Base-by-base conservation (phyloP, 768 basidiomycete genomes). In the Boletus bicolor region DNA sequence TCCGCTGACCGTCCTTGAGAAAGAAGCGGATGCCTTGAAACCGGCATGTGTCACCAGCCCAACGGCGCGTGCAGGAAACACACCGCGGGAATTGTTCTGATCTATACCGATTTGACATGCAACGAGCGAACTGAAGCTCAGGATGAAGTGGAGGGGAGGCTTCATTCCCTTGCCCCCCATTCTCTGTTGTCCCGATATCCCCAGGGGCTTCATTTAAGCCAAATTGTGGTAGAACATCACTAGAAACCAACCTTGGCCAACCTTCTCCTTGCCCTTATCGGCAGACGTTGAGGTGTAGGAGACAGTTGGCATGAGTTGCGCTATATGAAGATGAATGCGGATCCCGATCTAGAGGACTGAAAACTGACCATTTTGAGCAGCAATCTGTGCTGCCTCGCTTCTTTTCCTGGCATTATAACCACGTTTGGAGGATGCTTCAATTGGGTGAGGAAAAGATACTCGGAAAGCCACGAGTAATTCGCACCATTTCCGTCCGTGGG, bases 11-110 rank as follows among this genome's bases (percentile, higher is more conserved):
- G 56, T 89, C 83, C 58, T 86, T 84, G 63, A 88, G 75, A 71
- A 92, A 86, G 66, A 83, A 88, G 19, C 90, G 82, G 59, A 92
- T 87, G n/a, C 84, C 83, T 68, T 91, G 90, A 72, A 92, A 92
- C 26, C 90, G 84, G 66, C 90, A 92, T 3, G 89, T 91, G 67
- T 92, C 90, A 39, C 90, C 89, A 1, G 89, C 89, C 89, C 90
- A 91, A 24, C 90, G 85, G 41, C 90, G 85, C 35, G 86, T 91
- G 69, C 90, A 92, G 3, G 89, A 86, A 36, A 91, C 86, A 64
- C 90, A 92, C 14, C 87, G 84, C 39, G 89, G 87, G 70, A 91
- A 89, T 49, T 79, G 76, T 60, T 90, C 87, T 43, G 76, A 72
- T 58, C 81, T 82, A 68, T 91, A 91, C 46, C 87, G 80, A 63